A percentile compares a stretch with the other conserved stretches of the same genome.
phyloP scores from a whole-genome alignment of 208 protist species.

The Trypanosoma theileri region DNA sequence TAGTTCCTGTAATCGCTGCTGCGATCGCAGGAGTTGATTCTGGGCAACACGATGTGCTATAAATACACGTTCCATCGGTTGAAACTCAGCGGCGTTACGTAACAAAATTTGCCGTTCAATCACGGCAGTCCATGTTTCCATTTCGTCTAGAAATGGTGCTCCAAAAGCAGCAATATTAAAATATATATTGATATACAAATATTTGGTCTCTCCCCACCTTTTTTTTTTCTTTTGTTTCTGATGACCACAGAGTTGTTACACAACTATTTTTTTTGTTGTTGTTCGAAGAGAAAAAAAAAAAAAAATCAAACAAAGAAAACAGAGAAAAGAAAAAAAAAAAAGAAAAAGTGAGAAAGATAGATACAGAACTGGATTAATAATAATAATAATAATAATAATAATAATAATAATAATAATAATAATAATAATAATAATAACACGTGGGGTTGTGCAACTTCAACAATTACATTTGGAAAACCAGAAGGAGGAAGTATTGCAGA shows the following conservation, averaged over 20 bases:
- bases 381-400: no score
- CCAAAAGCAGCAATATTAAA: background rate
- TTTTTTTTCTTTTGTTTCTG: slow-evolving; percentile 6
- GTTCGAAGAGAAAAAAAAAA: no score
- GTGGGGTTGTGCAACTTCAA: no score
- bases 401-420: no score
- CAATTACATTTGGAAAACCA: no score
- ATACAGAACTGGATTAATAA: background rate
- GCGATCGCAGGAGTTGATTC: slow-evolving; percentile 30
- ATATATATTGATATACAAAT: background rate
- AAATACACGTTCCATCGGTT: slow-evolving; percentile 47
- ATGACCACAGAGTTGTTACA: background rate
- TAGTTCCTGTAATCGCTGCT: slow-evolving; percentile 34
- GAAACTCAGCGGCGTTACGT: slow-evolving; percentile 60
- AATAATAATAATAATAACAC: no score
- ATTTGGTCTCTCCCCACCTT: background rate
- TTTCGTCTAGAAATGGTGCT: background rate
- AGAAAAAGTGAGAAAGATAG: background rate
- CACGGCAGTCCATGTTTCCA: slow-evolving; percentile 14
- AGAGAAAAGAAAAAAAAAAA: background rate
- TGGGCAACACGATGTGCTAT: slow-evolving; percentile 42
- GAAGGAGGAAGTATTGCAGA: no score
- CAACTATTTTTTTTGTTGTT: background rate
- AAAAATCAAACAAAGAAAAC: background rate
- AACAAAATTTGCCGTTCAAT: slow-evolving; percentile 46